Base-by-base conservation (phyloP, 2,329 filamentous ascomycete species). In the Fusarium sublunatum region DNA sequence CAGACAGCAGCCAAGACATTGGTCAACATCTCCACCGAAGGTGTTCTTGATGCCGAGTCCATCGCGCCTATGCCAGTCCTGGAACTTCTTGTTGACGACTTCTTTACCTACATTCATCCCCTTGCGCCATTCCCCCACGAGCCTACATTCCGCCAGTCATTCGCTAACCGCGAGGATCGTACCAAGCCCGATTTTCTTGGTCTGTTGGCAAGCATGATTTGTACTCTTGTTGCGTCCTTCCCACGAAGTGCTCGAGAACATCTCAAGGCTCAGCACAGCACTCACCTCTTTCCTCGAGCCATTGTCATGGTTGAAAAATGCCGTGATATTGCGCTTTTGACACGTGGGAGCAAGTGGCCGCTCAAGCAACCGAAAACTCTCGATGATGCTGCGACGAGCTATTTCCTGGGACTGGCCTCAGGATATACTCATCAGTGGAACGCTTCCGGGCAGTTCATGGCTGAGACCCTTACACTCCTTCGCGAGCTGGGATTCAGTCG, bases 71-170 rank as follows among this genome's bases (percentile, higher is more conserved):
- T 89, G 74, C 83, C 86, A 7, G 86, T 89, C 10, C 78, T 93
- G 48, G 83, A 89, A 68, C 82, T 89, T 3, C 81, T 93, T 13
- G 85, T 93, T 54, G 89, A 93, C 73, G 91, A 93, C 77, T 93
- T 91, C 81, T 93, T 93, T 76, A 92, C 88, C 15, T 92, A 92
- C 73, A 89, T 93, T 49, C 89, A 93, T 68, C 91, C 91, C 2
- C 82, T 93, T 8, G 86, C 86, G 55, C 91, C 91, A 0, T 93
- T 93, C 54, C 91, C 91, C 0, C 91, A 93, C 74, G 89, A 93
- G 72, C 89, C 90, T 0, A 90, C 89, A 5, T 93, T 93, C 73
- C 84, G 90, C 22, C 83, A 87, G 60, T 87, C 87, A 2, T 91
- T 92, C 73, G 82, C 82, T 7, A 83, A 83, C 51, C 82, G 90